A percentile compares a stretch with the other conserved stretches of the same genome.
Evolutionary conservation across 345 rosid species (phyloP).

Genomic region (Conringia planisiliqua): DNA sequence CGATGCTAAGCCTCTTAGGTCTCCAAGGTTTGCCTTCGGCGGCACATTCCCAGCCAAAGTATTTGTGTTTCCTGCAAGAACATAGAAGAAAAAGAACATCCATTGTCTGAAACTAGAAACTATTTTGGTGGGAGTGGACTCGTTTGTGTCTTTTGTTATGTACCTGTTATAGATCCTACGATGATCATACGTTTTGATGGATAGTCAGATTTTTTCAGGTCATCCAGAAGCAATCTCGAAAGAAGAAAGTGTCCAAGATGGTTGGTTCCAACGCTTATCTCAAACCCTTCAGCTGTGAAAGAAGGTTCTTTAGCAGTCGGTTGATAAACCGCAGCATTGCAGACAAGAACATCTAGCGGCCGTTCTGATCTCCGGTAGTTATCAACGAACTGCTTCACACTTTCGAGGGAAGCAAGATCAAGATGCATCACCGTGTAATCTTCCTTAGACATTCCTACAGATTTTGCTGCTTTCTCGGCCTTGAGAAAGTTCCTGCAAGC

Average conservation of each 20-base stretch:
- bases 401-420: slow-evolving; percentile 89
- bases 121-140: background rate
- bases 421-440: slow-evolving; percentile 88
- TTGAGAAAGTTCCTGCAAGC: slow-evolving; percentile 95
- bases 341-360: slow-evolving; percentile 82
- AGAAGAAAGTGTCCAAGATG: slow-evolving; percentile 94
- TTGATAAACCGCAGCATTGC: slow-evolving; percentile 90
- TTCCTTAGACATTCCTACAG: slow-evolving; percentile 71
- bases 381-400: slow-evolving; percentile 83
- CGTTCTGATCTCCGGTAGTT: slow-evolving; percentile 57
- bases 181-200: slow-evolving; percentile 87
- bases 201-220: slow-evolving; percentile 72
- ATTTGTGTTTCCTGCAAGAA: slow-evolving; percentile 72
- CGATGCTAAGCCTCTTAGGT: slow-evolving; percentile 82
- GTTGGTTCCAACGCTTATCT: slow-evolving; percentile 94
- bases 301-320: slow-evolving; percentile 94
- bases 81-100: background rate
- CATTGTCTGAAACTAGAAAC: background rate
- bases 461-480: slow-evolving; percentile 81
- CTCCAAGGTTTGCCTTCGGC: slow-evolving; percentile 93
- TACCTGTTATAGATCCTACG: slow-evolving; percentile 97
- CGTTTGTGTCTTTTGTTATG: background rate
- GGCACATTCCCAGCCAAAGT: slow-evolving; percentile 99
- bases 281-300: slow-evolving; percentile 94
- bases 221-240: slow-evolving; percentile 77